Evolutionary conservation across 78 protist genomes (phyloP).

Genomic region (Cyanophora paradoxa): DNA sequence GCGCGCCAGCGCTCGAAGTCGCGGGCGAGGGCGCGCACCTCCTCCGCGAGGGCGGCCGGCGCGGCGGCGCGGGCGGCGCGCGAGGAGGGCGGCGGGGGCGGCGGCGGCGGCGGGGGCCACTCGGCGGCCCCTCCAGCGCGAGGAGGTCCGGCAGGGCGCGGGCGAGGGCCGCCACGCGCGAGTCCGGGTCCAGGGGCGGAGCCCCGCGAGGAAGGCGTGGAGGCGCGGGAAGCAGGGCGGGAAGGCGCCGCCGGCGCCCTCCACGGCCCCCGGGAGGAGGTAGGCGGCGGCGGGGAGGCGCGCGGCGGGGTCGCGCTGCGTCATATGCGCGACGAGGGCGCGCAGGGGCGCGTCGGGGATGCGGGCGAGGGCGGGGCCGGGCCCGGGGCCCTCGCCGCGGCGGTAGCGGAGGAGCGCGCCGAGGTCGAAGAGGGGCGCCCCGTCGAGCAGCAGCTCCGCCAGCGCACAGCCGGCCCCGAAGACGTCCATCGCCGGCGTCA

Average conservation of each 20-base stretch:
- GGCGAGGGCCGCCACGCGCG: not conserved
- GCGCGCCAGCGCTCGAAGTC: too few species aligned
- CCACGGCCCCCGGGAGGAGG: not conserved
- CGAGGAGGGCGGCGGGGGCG: too few species aligned
- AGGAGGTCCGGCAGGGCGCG: too few species aligned
- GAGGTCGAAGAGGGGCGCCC: slow-evolving; percentile 53
- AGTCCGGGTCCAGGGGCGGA: not conserved
- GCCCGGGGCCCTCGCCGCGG: slow-evolving; percentile 31
- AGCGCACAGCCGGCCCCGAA: slow-evolving; percentile 59
- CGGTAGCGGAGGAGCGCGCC: slow-evolving; percentile 46
- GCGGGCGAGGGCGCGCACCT: too few species aligned
- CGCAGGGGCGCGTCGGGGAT: not conserved
- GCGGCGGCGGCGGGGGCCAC: too few species aligned
- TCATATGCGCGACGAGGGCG: slow-evolving; percentile 27
- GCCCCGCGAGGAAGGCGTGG: not conserved
- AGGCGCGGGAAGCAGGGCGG: not conserved
- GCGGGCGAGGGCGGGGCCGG: slow-evolving; percentile 17
- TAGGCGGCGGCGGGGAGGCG: slow-evolving; percentile 35
- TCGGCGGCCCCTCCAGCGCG: too few species aligned
- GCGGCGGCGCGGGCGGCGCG: too few species aligned
- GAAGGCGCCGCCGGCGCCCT: not conserved
- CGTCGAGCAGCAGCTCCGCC: slow-evolving; percentile 63
- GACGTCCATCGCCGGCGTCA: slow-evolving; percentile 63
- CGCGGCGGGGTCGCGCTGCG: slow-evolving; percentile 27
- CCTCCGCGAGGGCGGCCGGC: too few species aligned